phyloP scores from a whole-genome alignment of 2,329 filamentous ascomycete species.

The Nothophoma quercina region DNA sequence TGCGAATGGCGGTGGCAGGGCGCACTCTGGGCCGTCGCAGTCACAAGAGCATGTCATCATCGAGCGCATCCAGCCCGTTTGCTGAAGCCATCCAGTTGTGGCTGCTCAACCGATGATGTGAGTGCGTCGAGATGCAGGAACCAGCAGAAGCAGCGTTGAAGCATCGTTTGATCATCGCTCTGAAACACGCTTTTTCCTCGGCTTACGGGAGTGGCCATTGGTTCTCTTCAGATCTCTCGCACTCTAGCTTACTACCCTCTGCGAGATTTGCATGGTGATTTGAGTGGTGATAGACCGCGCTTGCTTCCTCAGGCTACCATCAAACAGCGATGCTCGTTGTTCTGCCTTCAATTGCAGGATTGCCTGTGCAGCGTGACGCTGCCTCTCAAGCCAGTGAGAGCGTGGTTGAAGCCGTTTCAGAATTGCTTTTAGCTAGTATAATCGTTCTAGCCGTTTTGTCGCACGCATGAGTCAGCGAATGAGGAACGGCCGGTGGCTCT shows the following conservation, averaged over 20 bases:
- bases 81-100: conserved; percentile 30
- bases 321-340: conserved; percentile 19
- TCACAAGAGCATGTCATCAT: conserved; percentile 25
- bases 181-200: conserved; percentile 43
- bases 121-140: conserved; percentile 47
- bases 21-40: conserved; percentile 6
- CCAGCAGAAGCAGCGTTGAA: conserved; percentile 43
- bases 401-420: conserved; percentile 44
- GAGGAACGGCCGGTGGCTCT: conserved; percentile 26
- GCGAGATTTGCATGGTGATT: neutral
- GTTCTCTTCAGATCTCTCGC: conserved; percentile 15
- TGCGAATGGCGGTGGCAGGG: conserved; percentile 17
- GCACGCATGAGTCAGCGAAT: conserved; percentile 40
- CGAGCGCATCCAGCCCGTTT: conserved; percentile 26
- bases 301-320: conserved; percentile 10
- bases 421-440: conserved; percentile 42
- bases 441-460: conserved; percentile 32
- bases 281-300: conserved; percentile 1
- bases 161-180: conserved; percentile 47
- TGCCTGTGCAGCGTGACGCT: conserved; percentile 43
- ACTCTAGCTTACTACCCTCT: conserved; percentile 4
- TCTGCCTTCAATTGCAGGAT: conserved; percentile 14
- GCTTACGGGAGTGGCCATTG: conserved; percentile 28
- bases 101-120: conserved; percentile 32
- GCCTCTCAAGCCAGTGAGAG: conserved; percentile 35